phyloP scores from a whole-genome alignment of 179 eudicot genomes.

The Sideroxylon spinosum region DNA sequence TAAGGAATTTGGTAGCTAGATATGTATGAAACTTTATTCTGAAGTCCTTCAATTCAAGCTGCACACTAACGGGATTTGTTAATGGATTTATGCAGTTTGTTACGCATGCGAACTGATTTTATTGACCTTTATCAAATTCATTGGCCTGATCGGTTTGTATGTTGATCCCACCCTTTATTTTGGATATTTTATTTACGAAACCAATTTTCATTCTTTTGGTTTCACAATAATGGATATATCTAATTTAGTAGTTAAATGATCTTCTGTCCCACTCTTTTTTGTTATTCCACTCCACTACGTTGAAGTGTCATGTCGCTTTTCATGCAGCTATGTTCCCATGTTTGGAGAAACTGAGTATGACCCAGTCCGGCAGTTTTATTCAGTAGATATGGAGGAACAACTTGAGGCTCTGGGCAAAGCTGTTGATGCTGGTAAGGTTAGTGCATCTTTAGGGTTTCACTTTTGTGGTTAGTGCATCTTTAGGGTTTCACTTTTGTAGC shows the following conservation, averaged over 20 bases:
- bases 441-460: constrained; percentile 18
- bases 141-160: constrained; percentile 98
- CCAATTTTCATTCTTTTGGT: neutral
- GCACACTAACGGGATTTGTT: constrained; percentile 12
- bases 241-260: neutral
- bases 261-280: constrained; percentile 8
- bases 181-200: neutral
- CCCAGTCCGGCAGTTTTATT: constrained; percentile 44
- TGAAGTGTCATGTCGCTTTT: constrained; percentile 12
- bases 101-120: constrained; percentile 68
- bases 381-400: constrained; percentile 68
- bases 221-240: neutral
- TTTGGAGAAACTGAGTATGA: constrained; percentile 93
- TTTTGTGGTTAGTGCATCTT: constrained; percentile 10
- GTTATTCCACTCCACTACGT: neutral
- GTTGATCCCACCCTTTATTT: constrained; percentile 23
- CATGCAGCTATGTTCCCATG: constrained; percentile 87
- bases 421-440: constrained; percentile 83
- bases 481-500: neutral
- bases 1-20: neutral
- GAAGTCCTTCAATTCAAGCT: neutral
- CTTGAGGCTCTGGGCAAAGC: constrained; percentile 75
- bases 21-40: neutral
- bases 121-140: constrained; percentile 89
- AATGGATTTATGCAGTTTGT: constrained; percentile 47